Conservation (phyloP, 2,329 filamentous ascomycete species). For the Ophiostoma angusticollis region DNA sequence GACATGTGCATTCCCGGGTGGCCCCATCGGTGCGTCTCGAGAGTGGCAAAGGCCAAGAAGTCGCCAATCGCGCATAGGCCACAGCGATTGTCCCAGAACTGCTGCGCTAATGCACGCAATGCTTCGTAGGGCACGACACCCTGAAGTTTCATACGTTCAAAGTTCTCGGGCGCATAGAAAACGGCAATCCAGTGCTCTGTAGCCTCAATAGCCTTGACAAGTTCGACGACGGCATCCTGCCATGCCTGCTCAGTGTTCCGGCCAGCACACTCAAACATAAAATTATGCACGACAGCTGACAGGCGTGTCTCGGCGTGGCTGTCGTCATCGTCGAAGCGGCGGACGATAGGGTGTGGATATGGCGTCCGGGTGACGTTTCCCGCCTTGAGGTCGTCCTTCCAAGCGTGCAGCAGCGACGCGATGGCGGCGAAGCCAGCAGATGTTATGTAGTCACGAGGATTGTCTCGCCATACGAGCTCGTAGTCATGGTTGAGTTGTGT, state of each 20-base stretch:
- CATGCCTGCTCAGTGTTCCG: slow-evolving; percentile 13
- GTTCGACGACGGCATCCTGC: slow-evolving; percentile 8
- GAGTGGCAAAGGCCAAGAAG: slow-evolving; percentile 12
- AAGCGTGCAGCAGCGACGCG: slow-evolving; percentile 10
- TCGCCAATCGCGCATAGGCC: slow-evolving; percentile 12
- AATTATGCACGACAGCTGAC: slow-evolving; percentile 17
- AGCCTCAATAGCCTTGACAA: slow-evolving; percentile 10
- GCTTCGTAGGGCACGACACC: slow-evolving; percentile 5
- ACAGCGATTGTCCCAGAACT: slow-evolving; percentile 10
- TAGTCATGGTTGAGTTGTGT: slow-evolving; percentile 10
- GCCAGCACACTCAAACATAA: slow-evolving; percentile 15
- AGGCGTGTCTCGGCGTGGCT: slow-evolving; percentile 10
- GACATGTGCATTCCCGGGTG: slow-evolving; percentile 11
- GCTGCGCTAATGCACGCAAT: slow-evolving; percentile 1
- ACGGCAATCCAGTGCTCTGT: slow-evolving; percentile 10
- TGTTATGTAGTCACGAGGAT: slow-evolving; percentile 15
- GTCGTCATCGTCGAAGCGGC: slow-evolving; percentile 5
- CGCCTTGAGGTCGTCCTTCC: slow-evolving; percentile 12
- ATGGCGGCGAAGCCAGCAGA: slow-evolving; percentile 12
- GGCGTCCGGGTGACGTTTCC: slow-evolving; percentile 13
- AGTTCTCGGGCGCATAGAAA: slow-evolving; percentile 10
- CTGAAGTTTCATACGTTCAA: slow-evolving; percentile 5
- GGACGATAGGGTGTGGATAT: slow-evolving; percentile 5
- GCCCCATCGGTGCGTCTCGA: slow-evolving; percentile 15
- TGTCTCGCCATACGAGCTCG: slow-evolving; percentile 16